These are phyloP conservation scores for Thoreauomyces humboldtii DNA, from an alignment of 192 early-diverging fungal genomes.

Conservation along the genomic window DNA sequence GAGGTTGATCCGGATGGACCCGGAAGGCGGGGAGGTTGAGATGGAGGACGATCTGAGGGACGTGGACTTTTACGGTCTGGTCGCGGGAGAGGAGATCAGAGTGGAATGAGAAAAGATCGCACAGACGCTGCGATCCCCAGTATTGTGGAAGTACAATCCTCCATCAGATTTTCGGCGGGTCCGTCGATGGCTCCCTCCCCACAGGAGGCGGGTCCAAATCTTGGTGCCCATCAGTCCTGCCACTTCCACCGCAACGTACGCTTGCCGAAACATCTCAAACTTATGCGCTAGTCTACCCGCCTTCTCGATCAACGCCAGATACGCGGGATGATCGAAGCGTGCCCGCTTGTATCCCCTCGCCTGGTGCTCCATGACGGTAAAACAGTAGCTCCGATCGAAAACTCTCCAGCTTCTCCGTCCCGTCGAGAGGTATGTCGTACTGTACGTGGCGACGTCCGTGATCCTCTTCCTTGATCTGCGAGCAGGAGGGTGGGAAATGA, in stretches of 20 bases:
- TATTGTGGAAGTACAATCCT: too few relatives aligned
- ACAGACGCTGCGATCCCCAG: too few relatives aligned
- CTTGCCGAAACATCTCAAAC: constrained; percentile 9
- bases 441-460: constrained; percentile 11
- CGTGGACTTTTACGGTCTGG: constrained; percentile 30
- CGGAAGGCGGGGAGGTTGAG: not conserved
- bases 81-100: constrained; percentile 16
- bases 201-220: too few relatives aligned
- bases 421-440: constrained; percentile 21
- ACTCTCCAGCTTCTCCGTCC: not conserved
- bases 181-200: too few relatives aligned
- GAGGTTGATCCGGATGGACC: not conserved
- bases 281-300: constrained; percentile 8
- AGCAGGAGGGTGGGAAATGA: too few relatives aligned
- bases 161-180: too few relatives aligned
- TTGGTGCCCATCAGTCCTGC: not conserved
- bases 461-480: constrained; percentile 30
- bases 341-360: constrained; percentile 17
- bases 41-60: constrained; percentile 37
- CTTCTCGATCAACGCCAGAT: constrained; percentile 11
- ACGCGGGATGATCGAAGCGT: constrained; percentile 17
- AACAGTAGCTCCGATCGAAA: constrained; percentile 27
- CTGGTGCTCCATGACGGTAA: constrained; percentile 30
- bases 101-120: too few relatives aligned
- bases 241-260: constrained; percentile 8